Percentiles rank a stretch among this genome's conserved stretches.
Evolutionary conservation across 371 early-diverging fungal genomes (phyloP).

Genomic region (Mucor piriformis): DNA sequence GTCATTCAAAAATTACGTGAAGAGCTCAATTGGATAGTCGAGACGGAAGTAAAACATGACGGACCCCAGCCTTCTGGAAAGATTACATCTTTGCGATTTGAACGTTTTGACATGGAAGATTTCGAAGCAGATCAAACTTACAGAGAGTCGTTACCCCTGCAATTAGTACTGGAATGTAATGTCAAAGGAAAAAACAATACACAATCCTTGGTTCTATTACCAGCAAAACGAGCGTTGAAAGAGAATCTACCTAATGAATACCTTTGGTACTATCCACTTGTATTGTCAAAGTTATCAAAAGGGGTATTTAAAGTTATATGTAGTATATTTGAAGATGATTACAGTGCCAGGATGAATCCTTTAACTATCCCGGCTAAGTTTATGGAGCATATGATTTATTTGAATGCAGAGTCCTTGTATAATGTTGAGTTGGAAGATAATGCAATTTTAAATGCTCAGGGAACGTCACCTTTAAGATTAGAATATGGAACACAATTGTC

Average conservation of each 20-base stretch:
- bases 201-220: neutral
- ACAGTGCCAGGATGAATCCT: neutral
- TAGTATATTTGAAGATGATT: neutral
- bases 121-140: neutral
- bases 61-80: neutral
- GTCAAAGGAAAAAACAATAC: neutral
- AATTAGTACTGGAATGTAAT: neutral
- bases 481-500: neutral
- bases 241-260: neutral
- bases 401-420: neutral
- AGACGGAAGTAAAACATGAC: neutral
- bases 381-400: neutral
- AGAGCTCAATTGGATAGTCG: neutral
- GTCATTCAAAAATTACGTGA: neutral
- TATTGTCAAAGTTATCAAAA: neutral
- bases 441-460: neutral
- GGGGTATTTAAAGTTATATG: neutral
- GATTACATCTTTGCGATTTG: neutral
- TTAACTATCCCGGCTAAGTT: neutral
- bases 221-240: neutral
- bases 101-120: neutral
- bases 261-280: constrained; percentile 2
- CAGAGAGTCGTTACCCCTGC: neutral
- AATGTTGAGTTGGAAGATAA: neutral
- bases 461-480: neutral